Conservation (phyloP, 1,284 basidiomycete genomes). For the Cystobasidiaceae sp. region DNA sequence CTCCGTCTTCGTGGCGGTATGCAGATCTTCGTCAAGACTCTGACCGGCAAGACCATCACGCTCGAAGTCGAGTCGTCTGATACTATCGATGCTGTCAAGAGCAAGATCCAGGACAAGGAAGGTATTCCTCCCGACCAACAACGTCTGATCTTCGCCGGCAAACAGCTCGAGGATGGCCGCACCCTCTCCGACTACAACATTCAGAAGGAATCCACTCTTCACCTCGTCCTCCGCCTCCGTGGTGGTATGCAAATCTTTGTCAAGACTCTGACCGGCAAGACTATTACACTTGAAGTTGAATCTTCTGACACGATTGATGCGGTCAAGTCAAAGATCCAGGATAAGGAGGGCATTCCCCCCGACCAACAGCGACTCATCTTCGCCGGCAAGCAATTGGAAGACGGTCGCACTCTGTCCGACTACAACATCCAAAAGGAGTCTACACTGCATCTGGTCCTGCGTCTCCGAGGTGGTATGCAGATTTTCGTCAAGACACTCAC, state of each 20-base stretch:
- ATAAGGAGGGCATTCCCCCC: slow-evolving; percentile 60
- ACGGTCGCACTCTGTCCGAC: slow-evolving; percentile 50
- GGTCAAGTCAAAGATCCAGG: slow-evolving; percentile 53
- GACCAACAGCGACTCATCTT: slow-evolving; percentile 93
- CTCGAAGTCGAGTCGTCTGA: slow-evolving; percentile 52
- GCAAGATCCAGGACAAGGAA: slow-evolving; percentile 55
- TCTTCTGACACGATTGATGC: slow-evolving; percentile 59
- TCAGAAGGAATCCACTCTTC: slow-evolving; percentile 47
- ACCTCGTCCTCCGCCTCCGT: slow-evolving; percentile 47
- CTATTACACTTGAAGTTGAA: slow-evolving; percentile 57
- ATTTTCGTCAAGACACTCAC: slow-evolving; percentile 57
- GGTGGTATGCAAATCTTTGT: slow-evolving; percentile 54
- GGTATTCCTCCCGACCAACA: slow-evolving; percentile 93
- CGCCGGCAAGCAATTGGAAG: slow-evolving; percentile 51
- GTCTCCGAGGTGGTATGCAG: slow-evolving; percentile 83
- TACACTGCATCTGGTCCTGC: slow-evolving; percentile 47
- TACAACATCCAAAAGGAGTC: slow-evolving; percentile 48
- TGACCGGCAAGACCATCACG: slow-evolving; percentile 36
- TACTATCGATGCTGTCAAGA: slow-evolving; percentile 56
- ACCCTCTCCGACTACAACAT: slow-evolving; percentile 52
- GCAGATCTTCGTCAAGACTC: slow-evolving; percentile 45
- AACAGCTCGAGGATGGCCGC: slow-evolving; percentile 67
- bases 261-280: slow-evolving; percentile 57
- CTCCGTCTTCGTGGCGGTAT: slow-evolving; percentile 46
- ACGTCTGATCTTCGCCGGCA: slow-evolving; percentile 95